Evolutionary conservation across 106 monocot species (phyloP), one percentile per base, ranked within the genome.

Genomic region (Narthecium ossifragum): DNA sequence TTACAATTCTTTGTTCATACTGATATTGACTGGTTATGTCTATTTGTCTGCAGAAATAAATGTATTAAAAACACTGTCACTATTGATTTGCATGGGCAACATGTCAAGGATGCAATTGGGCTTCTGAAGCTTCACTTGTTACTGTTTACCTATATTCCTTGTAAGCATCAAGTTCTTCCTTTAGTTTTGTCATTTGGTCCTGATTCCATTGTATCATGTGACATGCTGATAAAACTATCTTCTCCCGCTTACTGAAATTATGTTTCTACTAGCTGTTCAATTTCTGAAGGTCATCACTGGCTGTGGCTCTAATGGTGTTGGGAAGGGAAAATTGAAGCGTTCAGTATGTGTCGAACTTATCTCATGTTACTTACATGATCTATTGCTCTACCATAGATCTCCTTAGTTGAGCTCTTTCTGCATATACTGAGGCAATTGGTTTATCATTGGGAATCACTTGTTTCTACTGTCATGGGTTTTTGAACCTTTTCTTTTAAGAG

Each of bases 271-370:
- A 98, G 90, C 86, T 24, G 70, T 84, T 13, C 69, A 76, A 55
- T 78, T 79, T 51, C 86, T 98, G n/a, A 90, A 71, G 63, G 96
- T 98, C 36, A 87, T 98, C n/a, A 98, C 90, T 73, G 96, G 96
- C 0, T 84, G 73, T 73, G 94, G 94, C 29, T 33, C 67, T 12
- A 74, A 80, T 64, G 83, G 80, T 65, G 41, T 52, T 34, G 86
- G 86, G 49, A 84, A 57, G 65, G 90, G 85, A 54, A 90, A 70
- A 62, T 27, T 98, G 63, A 98, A 90, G 50, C 68, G 60, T 26
- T 60, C 86, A 65, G 96, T 98, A 77, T 68, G 83, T 36, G 26
- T 12, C 10, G 24, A 18, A 47, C 14, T 21, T 15, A 59, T 3
- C 31, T 73, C n/a, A n/a, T n/a, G n/a, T n/a, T n/a, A n/a, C n/a